Conservation (phyloP, 176 grass and related monocot genomes). For the Thinopyrum elongatum region DNA sequence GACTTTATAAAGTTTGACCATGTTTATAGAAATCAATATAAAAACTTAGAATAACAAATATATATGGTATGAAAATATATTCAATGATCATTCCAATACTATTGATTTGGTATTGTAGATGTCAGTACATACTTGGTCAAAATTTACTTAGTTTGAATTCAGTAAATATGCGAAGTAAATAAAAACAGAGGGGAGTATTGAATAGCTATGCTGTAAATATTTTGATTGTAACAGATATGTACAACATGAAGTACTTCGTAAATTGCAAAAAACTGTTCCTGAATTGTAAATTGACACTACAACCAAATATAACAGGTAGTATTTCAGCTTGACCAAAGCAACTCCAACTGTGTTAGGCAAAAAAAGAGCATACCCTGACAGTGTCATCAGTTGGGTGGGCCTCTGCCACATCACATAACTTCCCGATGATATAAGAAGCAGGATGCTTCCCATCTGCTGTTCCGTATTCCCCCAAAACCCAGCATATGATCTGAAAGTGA, state of each 20-base stretch:
- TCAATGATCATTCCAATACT: too few species aligned
- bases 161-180: too few species aligned
- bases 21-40: too few species aligned
- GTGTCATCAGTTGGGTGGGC: slow-evolving; percentile 92
- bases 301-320: background rate
- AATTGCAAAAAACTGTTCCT: background rate
- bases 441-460: slow-evolving; percentile 87
- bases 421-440: slow-evolving; percentile 91
- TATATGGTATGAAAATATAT: too few species aligned
- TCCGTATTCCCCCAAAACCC: slow-evolving; percentile 99
- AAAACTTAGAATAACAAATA: too few species aligned
- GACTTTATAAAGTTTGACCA: too few species aligned
- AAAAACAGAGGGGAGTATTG: background rate
- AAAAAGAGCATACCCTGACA: slow-evolving; percentile 65
- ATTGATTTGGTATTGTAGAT: too few species aligned
- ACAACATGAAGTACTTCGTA: background rate
- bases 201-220: background rate
- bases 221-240: background rate
- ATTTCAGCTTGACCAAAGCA: slow-evolving; percentile 21
- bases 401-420: slow-evolving; percentile 94
- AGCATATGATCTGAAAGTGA: slow-evolving; percentile 86
- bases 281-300: background rate
- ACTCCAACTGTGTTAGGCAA: background rate
- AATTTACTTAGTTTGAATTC: too few species aligned
- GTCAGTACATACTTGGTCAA: too few species aligned